Conservation (phyloP, 208 protist species). For the Tritrichomonas foetus region DNA sequence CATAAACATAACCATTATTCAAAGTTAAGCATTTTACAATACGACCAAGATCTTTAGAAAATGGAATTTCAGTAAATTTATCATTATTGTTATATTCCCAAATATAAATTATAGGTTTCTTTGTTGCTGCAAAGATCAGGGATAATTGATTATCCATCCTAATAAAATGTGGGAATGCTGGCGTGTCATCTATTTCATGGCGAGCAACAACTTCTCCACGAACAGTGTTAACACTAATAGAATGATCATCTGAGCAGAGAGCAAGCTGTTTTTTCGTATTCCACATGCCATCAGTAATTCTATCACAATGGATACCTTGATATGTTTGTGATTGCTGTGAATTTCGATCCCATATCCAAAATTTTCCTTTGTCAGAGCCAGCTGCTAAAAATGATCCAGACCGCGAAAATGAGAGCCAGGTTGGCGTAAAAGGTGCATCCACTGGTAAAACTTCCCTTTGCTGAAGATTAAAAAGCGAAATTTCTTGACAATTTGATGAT, state of each 20-base stretch:
- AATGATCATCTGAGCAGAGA: slow-evolving; percentile 9
- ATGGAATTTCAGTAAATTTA: neutral
- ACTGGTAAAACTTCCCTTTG: neutral
- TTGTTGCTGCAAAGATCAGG: neutral
- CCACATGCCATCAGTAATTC: neutral
- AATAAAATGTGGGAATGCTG: slow-evolving; percentile 28
- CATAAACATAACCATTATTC: neutral
- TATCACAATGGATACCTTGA: neutral
- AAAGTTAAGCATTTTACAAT: slow-evolving; percentile 21
- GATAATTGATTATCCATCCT: neutral
- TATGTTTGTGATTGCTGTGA: neutral
- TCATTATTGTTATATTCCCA: neutral
- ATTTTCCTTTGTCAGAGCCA: slow-evolving; percentile 28
- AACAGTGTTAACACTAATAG: neutral
- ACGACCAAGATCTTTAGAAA: neutral
- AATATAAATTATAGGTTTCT: slow-evolving; percentile 9
- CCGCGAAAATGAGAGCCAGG: neutral
- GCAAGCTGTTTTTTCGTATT: slow-evolving; percentile 15
- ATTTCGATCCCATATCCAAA: slow-evolving; percentile 36
- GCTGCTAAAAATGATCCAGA: neutral
- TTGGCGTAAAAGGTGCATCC: slow-evolving; percentile 1
- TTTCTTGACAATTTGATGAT: neutral
- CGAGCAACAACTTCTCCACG: neutral
- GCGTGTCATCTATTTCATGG: neutral
- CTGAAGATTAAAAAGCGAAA: neutral